A percentile compares a stretch with the other conserved stretches of the same genome.
phyloP scores from a whole-genome alignment of 371 early-diverging fungal genomes.

The Actinomortierella ambigua region DNA sequence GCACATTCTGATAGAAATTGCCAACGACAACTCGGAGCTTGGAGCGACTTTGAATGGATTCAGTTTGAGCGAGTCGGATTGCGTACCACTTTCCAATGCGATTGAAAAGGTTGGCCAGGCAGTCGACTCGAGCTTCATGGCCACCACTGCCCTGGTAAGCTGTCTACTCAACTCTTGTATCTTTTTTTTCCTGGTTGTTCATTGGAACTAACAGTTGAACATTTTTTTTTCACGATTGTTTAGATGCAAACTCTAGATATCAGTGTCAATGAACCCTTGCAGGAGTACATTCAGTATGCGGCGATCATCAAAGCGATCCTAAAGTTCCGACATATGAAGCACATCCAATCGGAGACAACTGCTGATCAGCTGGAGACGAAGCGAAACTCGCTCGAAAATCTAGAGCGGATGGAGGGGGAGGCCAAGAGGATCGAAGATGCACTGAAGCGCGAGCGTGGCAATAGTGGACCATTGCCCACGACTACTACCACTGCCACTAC shows the following conservation, averaged over 20 bases:
- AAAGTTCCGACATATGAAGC: slow-evolving; percentile 81
- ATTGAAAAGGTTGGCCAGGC: slow-evolving; percentile 93
- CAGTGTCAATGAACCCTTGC: slow-evolving; percentile 82
- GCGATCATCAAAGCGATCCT: slow-evolving; percentile 84
- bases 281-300: slow-evolving; percentile 90
- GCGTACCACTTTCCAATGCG: slow-evolving; percentile 70
- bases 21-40: slow-evolving; percentile 85
- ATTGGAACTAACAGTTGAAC: background rate
- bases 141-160: slow-evolving; percentile 71
- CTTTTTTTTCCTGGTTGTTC: background rate
- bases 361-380: slow-evolving; percentile 75
- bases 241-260: slow-evolving; percentile 71
- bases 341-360: slow-evolving; percentile 84
- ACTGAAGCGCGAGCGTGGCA: slow-evolving; percentile 54
- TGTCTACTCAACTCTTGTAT: background rate
- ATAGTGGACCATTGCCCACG: slow-evolving; percentile 6
- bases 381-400: slow-evolving; percentile 62
- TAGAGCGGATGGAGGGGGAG: slow-evolving; percentile 84
- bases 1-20: slow-evolving; percentile 48
- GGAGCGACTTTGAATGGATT: slow-evolving; percentile 94
- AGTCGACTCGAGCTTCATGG: slow-evolving; percentile 81
- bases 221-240: background rate
- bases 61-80: slow-evolving; percentile 78
- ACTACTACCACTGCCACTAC: slow-evolving; percentile 17
- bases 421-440: slow-evolving; percentile 85